phyloP scores from a whole-genome alignment of 768 basidiomycete species.

The Auricularia sp. region DNA sequence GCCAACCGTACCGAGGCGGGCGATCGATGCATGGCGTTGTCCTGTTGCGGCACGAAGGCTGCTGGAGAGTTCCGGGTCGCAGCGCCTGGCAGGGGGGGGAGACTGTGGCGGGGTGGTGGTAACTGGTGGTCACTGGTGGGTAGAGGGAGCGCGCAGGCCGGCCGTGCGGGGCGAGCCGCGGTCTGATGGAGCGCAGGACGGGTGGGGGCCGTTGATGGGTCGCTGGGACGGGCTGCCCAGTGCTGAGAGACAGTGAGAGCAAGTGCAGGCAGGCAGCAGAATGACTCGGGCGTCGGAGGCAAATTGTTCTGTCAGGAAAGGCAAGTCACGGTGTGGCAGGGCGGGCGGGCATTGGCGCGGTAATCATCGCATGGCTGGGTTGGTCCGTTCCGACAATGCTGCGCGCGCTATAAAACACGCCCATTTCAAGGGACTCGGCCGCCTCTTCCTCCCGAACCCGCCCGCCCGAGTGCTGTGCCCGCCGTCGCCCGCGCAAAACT shows the following conservation, averaged over 20 bases:
- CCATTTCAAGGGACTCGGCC: not conserved
- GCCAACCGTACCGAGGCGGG: not conserved
- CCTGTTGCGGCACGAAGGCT: no score
- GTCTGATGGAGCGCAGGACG: not conserved
- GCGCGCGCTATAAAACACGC: not conserved
- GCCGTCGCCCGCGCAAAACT: not conserved
- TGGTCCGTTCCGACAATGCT: not conserved
- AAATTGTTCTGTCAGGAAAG: not conserved
- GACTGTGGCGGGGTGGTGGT: no score
- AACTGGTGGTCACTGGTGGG: no score
- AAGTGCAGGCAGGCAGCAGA: not conserved
- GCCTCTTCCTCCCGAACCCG: not conserved
- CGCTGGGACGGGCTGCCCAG: not conserved
- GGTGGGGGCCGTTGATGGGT: not conserved
- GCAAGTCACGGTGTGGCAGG: not conserved
- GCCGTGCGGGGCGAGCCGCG: not conserved
- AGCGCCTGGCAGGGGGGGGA: not conserved
- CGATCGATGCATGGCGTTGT: not conserved
- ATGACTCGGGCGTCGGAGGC: not conserved
- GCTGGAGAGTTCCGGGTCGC: not conserved
- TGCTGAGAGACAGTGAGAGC: not conserved
- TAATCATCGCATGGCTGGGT: not conserved
- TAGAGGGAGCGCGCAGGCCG: not conserved
- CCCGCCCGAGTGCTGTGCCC: not conserved
- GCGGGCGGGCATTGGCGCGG: not conserved